phyloP scores from a whole-genome alignment of 1,139 yeast genomes.

The Suhomyces atakaporum region DNA sequence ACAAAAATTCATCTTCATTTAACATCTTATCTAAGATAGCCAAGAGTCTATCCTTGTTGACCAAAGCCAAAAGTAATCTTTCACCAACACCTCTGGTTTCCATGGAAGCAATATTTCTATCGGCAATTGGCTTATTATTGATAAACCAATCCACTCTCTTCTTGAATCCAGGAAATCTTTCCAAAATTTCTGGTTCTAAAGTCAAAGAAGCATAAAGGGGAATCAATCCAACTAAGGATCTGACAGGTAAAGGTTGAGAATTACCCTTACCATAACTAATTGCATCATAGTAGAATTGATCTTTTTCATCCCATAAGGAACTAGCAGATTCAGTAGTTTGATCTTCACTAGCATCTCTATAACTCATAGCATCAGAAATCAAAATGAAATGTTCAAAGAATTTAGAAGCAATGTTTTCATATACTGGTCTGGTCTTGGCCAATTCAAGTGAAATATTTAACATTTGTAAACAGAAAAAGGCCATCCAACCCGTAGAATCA shows the following conservation, averaged over 20 bases:
- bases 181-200: conserved; percentile 80
- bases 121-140: conserved; percentile 71
- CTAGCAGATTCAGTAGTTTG: conserved; percentile 51
- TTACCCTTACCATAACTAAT: conserved; percentile 79
- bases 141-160: conserved; percentile 87
- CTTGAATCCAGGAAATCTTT: conserved; percentile 80
- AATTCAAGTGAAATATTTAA: conserved; percentile 89
- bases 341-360: conserved; percentile 51
- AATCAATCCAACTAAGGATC: conserved; percentile 90
- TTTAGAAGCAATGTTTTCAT: conserved; percentile 93
- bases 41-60: conserved; percentile 74
- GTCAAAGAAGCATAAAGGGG: conserved; percentile 92
- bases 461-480: conserved; percentile 90
- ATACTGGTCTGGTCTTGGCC: conserved; percentile 82
- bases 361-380: conserved; percentile 95
- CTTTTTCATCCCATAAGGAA: conserved; percentile 89
- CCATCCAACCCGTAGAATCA: conserved; percentile 99
- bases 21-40: conserved; percentile 81
- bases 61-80: conserved; percentile 78
- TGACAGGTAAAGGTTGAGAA: conserved; percentile 76
- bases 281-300: conserved; percentile 89
- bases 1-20: conserved; percentile 85
- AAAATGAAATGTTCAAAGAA: conserved; percentile 91
- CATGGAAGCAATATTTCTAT: conserved; percentile 89
- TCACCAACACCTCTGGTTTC: conserved; percentile 84